These are phyloP conservation scores for Helminthosporium solani DNA, from an alignment of 2,329 filamentous ascomycete genomes.

Conservation along the genomic window DNA sequence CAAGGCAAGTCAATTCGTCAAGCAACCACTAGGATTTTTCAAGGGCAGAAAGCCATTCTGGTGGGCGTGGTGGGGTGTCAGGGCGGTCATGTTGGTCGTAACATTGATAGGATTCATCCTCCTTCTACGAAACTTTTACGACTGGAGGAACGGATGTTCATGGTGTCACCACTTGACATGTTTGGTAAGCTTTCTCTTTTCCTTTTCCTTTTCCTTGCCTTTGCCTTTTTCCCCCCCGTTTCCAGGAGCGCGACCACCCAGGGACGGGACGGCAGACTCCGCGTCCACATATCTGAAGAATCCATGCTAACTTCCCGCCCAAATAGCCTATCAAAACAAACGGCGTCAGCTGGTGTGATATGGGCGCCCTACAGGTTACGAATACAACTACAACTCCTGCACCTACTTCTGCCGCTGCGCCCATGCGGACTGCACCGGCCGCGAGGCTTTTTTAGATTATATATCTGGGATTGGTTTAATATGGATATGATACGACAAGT, in stretches of 20 bases:
- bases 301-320: too few species aligned
- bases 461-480: too few species aligned
- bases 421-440: too few species aligned
- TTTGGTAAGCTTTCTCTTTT: slow-evolving; percentile 63
- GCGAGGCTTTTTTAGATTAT: too few species aligned
- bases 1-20: slow-evolving; percentile 42
- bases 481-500: too few species aligned
- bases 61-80: slow-evolving; percentile 96
- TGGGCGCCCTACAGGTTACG: slow-evolving; percentile 28
- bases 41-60: slow-evolving; percentile 88
- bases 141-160: slow-evolving; percentile 68
- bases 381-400: slow-evolving; percentile 7
- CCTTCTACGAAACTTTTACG: slow-evolving; percentile 88
- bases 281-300: too few species aligned
- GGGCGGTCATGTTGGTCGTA: slow-evolving; percentile 74
- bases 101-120: slow-evolving; percentile 84
- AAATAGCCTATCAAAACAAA: slow-evolving; percentile 25
- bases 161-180: slow-evolving; percentile 98
- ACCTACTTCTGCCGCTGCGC: too few species aligned
- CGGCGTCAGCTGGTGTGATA: slow-evolving; percentile 40
- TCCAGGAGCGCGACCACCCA: too few species aligned
- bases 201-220: background rate
- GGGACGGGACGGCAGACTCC: too few species aligned
- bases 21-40: slow-evolving; percentile 70
- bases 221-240: background rate